phyloP scores from a whole-genome alignment of 2,329 filamentous ascomycete species.

The Diplodia scrobiculata region DNA sequence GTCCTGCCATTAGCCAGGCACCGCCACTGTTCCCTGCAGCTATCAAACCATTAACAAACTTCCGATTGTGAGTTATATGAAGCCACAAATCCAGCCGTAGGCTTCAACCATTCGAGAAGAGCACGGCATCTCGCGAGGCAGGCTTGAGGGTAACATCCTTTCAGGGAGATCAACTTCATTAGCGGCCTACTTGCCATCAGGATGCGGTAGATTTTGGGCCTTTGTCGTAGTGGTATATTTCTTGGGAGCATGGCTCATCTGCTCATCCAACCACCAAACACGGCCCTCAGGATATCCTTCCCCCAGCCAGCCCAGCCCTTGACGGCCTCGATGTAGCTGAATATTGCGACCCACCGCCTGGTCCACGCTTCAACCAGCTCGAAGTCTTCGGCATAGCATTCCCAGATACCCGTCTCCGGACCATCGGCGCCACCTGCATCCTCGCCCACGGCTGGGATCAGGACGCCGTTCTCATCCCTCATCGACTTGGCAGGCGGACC shows the following conservation, averaged over 20 bases:
- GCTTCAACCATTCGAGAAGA: not conserved
- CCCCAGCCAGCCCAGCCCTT: slow-evolving; percentile 60
- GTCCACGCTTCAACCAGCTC: slow-evolving; percentile 60
- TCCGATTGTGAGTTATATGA: too few species aligned
- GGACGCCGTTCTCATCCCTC: slow-evolving; percentile 45
- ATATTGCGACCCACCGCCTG: slow-evolving; percentile 55
- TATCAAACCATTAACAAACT: too few species aligned
- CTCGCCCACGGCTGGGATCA: slow-evolving; percentile 25
- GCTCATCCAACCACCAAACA: slow-evolving; percentile 31
- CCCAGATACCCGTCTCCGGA: slow-evolving; percentile 57
- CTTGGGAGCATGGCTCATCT: not conserved
- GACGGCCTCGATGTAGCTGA: slow-evolving; percentile 55
- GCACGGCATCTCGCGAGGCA: not conserved
- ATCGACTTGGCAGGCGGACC: slow-evolving; percentile 58
- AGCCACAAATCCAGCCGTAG: too few species aligned
- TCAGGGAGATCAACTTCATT: not conserved
- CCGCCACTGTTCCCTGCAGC: not conserved
- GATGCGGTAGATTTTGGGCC: not conserved
- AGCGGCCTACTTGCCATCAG: not conserved
- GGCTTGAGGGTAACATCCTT: not conserved
- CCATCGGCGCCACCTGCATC: slow-evolving; percentile 35
- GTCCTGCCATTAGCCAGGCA: not conserved
- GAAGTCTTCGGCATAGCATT: slow-evolving; percentile 63
- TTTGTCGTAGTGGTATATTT: not conserved
- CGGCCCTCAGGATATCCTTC: slow-evolving; percentile 41